Evolutionary conservation across 768 basidiomycete genomes (phyloP), one percentile per base, ranked within the genome.

Genomic region (Pseudohyphozyma bogoriensis): DNA sequence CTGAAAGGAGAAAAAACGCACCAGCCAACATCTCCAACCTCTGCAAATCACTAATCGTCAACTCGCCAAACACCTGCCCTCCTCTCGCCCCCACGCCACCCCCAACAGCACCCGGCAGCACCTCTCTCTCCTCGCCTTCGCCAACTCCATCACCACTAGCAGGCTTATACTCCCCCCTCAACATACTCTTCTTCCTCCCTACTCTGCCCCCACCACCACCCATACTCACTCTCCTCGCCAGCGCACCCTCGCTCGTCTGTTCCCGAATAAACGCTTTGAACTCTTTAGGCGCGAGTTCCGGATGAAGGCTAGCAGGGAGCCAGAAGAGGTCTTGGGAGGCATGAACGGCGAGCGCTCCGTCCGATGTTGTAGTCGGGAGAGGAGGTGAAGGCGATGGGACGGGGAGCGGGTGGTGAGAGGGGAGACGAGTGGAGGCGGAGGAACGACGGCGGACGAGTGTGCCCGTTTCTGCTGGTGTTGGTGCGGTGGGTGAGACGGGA

Each of bases 251-350:
- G n/a, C 20, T 82, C 83, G 31, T 78, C 74, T 97, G 95, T 69
- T 93, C 88, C 73, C 91, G 87, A 68, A 99, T 82, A 73, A 99
- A 96, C 15, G 84, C 86, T 54, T 89, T 82, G 74, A 99, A 99
- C 74, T 97, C 91, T 50, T 84, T 86, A 28, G 95, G 95, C 0
- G 92, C 93, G 70, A 99, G 87, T 77, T 99, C 95, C 33, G 95
- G 95, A 73, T 97, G 95, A 37, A 96, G 78, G 59, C 85, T 82
- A 20, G 95, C 95, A 55, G 95, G 95, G 32, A 99, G 90, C 95
- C 95, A 99, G 79, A 97, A 97, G 65, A 96, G 82, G 74, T 89
- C 86, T 69, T 85, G 84, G 3, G 87, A 85, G 76, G 93, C 88
- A 68, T 87, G 84, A 40, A 79, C 73, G 26, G 69, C 71, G 74